phyloP scores from a whole-genome alignment of 257 asterid genomes.

The Solanum chiquidenum region DNA sequence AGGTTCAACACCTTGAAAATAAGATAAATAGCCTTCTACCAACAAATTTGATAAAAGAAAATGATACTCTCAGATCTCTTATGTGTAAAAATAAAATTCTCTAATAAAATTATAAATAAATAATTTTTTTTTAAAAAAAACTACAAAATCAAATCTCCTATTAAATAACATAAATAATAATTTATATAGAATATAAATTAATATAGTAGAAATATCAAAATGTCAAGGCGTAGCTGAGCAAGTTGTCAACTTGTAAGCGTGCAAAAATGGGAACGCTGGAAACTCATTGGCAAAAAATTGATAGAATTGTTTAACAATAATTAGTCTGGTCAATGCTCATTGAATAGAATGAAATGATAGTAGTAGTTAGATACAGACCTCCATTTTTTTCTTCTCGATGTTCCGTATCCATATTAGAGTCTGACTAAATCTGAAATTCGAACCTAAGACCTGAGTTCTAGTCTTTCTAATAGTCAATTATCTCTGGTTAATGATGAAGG shows the following conservation, averaged over 20 bases:
- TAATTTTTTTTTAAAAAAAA: no score
- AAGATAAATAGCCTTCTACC: neutral
- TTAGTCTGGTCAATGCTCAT: neutral
- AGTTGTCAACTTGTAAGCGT: neutral
- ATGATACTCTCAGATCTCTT: neutral
- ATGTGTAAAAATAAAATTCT: no score
- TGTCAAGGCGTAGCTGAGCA: neutral
- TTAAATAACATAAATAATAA: neutral
- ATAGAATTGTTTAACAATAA: neutral
- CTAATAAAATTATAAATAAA: no score
- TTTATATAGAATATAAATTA: neutral
- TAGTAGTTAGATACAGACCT: neutral
- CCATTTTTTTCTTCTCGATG: neutral
- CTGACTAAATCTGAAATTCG: rapidly evolving
- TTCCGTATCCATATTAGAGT: no score
- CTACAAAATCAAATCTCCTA: neutral
- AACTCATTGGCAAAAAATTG: neutral
- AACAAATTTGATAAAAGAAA: no score
- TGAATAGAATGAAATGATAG: neutral
- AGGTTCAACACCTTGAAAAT: neutral
- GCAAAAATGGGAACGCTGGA: neutral
- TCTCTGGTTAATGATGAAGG: no score
- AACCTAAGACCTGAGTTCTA: no score
- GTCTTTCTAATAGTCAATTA: no score
- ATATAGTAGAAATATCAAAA: neutral